Evolutionary conservation across 768 basidiomycete genomes (phyloP).

Genomic region (Tricholoma flavovirens): DNA sequence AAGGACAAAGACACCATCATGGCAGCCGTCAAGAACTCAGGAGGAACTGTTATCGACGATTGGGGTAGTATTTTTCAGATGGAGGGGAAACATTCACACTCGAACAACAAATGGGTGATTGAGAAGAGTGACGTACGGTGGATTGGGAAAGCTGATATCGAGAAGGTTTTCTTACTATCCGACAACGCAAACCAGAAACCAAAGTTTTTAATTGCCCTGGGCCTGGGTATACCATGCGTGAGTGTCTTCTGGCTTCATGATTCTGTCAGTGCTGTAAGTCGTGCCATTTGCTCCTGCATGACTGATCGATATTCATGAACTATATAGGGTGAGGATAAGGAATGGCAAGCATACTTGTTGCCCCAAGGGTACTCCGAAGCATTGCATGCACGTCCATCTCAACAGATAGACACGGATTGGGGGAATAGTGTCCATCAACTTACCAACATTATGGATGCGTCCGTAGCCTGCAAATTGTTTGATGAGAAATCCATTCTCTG

Average conservation of each 20-base stretch:
- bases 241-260: slow-evolving; percentile 49
- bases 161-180: slow-evolving; percentile 61
- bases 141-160: slow-evolving; percentile 35
- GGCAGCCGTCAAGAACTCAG: slow-evolving; percentile 39
- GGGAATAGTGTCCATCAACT: slow-evolving; percentile 46
- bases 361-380: slow-evolving; percentile 50
- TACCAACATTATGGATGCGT: slow-evolving; percentile 52
- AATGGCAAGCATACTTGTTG: slow-evolving; percentile 61
- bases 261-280: slow-evolving; percentile 28
- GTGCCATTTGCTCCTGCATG: neutral
- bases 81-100: slow-evolving; percentile 41
- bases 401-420: slow-evolving; percentile 46
- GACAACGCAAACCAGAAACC: slow-evolving; percentile 64
- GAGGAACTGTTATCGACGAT: slow-evolving; percentile 59
- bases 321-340: slow-evolving; percentile 31
- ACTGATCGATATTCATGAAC: neutral
- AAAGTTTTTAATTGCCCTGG: slow-evolving; percentile 78
- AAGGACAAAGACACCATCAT: slow-evolving; percentile 39
- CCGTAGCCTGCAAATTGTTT: slow-evolving; percentile 55
- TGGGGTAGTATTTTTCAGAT: slow-evolving; percentile 51
- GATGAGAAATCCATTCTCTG: slow-evolving; percentile 51
- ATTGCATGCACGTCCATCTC: slow-evolving; percentile 32
- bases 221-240: slow-evolving; percentile 82
- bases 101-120: slow-evolving; percentile 49
- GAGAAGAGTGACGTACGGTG: slow-evolving; percentile 42